Evolutionary conservation across 106 monocot species (phyloP).

Genomic region (Acorus gramineus): DNA sequence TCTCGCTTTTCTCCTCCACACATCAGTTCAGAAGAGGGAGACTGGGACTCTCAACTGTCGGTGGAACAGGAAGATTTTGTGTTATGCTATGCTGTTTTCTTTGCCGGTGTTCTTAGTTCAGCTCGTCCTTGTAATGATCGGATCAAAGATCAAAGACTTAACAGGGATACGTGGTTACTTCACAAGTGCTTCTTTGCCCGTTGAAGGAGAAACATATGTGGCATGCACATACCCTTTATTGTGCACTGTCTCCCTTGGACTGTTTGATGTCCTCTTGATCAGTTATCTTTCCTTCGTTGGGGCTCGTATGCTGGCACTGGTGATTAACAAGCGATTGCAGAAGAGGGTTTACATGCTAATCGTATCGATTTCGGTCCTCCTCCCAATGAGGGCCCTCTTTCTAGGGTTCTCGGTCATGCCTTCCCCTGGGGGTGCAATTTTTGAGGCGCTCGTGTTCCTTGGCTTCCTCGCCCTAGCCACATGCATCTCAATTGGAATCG

Average conservation of each 20-base stretch:
- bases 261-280: conserved; percentile 46
- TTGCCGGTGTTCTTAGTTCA: conserved; percentile 40
- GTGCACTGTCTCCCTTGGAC: conserved; percentile 53
- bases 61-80: conserved; percentile 48
- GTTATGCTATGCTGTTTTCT: conserved; percentile 25
- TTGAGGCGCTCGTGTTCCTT: conserved; percentile 48
- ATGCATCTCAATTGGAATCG: conserved; percentile 38
- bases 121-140: conserved; percentile 37
- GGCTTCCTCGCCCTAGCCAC: conserved; percentile 52
- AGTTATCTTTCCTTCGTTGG: conserved; percentile 44
- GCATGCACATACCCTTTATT: conserved; percentile 61
- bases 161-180: conserved; percentile 24
- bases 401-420: conserved; percentile 62
- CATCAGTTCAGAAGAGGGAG: conserved; percentile 40
- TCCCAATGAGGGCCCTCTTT: conserved; percentile 40
- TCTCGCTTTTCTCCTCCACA: conserved; percentile 41
- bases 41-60: conserved; percentile 32
- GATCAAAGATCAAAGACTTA: conserved; percentile 25
- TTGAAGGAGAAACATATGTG: background rate
- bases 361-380: conserved; percentile 29
- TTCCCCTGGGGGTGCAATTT: conserved; percentile 22
- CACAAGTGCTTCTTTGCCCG: conserved; percentile 11
- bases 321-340: conserved; percentile 69
- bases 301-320: conserved; percentile 32
- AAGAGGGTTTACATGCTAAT: conserved; percentile 50